A percentile compares a stretch with the other conserved stretches of the same genome.
These are phyloP conservation scores for Plectosphaerella cucumerina DNA, from an alignment of 2,329 filamentous ascomycete species.

Conservation along the genomic window DNA sequence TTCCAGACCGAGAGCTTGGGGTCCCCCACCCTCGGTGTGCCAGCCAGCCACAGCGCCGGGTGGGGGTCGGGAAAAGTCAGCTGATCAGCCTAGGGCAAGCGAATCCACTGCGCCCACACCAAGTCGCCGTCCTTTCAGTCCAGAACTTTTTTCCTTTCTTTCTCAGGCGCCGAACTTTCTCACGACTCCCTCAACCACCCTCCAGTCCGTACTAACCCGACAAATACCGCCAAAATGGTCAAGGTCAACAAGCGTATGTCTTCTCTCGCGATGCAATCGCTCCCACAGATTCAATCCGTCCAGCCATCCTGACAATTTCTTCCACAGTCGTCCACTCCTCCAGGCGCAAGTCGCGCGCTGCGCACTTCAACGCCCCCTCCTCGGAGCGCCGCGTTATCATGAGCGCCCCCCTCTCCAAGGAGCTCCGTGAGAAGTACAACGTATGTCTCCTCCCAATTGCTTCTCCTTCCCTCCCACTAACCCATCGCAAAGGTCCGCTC, in stretches of 20 bases:
- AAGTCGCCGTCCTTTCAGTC: too few relatives aligned
- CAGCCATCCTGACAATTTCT: slow-evolving; percentile 13
- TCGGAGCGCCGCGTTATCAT: slow-evolving; percentile 94
- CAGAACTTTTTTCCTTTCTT: too few relatives aligned
- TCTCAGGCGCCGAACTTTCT: slow-evolving; percentile 1
- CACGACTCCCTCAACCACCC: slow-evolving; percentile 4
- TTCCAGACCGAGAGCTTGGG: too few relatives aligned
- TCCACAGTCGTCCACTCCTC: slow-evolving; percentile 66
- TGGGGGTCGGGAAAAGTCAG: too few relatives aligned
- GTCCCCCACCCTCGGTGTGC: too few relatives aligned
- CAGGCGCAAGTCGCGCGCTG: slow-evolving; percentile 97
- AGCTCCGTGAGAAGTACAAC: slow-evolving; percentile 98
- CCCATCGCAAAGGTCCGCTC: slow-evolving; percentile 66
- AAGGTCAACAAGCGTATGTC: slow-evolving; percentile 62
- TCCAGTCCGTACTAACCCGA: slow-evolving; percentile 10
- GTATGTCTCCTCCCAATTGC: slow-evolving; percentile 42
- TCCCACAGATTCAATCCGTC: slow-evolving; percentile 1
- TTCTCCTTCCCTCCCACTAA: neutral
- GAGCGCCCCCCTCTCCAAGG: slow-evolving; percentile 93
- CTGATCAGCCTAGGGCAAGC: neutral
- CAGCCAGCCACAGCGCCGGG: too few relatives aligned
- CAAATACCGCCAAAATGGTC: slow-evolving; percentile 54
- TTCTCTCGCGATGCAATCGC: too few relatives aligned
- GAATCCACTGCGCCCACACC: neutral
- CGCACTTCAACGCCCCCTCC: slow-evolving; percentile 94